Evolutionary conservation across 208 protist species (phyloP), one percentile per base, ranked within the genome.

Genomic region (Wallacemonas sp.): DNA sequence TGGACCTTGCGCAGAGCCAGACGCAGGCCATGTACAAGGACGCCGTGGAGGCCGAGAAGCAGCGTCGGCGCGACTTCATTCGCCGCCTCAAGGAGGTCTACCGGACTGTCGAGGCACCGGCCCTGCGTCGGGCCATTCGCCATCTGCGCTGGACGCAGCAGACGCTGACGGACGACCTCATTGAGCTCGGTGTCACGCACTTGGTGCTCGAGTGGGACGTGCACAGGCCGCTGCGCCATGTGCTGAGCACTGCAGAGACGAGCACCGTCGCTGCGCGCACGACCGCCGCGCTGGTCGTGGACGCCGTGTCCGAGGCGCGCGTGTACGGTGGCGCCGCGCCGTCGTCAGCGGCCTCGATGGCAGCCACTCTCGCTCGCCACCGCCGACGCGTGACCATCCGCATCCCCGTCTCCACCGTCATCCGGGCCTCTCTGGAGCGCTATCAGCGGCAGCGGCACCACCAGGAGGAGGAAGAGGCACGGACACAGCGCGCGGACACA

Each of bases 131-230:
- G 23, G 1, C 22, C 20, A 31, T 81, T 12, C 63, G 49, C 2
- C 50, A 26, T 20, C 54, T 74, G 41, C 52, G 61, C 48, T 48
- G 46, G 50, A 49, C 59, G 45, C 79, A 81, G 64, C 32, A 57
- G 23, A n/a, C 29, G n/a, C 54, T 85, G 20, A 76, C 65, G 1
- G 61, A 44, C 7, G 36, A 77, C 49, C 67, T 85, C 12, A 59
- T 33, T 11, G 75, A 68, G 25, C 57, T 85, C 2, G 79, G 79
- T 0, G 65, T 85, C 33, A 67, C 68, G 41, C 50, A 74, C 11
- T 52, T 79, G 8, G 49, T 46, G 12, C 59, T 85, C 4, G 65
- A 79, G 49, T 81, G 79, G 79, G 61, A 81, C n/a, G 75, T 59
- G 32, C 52, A 14, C 31, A 10, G 52, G 14, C 52, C 52, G 4